Percentiles rank a stretch among this genome's conserved stretches.
phyloP scores from a whole-genome alignment of 192 early-diverging fungal species.

The Coemansia sp. region DNA sequence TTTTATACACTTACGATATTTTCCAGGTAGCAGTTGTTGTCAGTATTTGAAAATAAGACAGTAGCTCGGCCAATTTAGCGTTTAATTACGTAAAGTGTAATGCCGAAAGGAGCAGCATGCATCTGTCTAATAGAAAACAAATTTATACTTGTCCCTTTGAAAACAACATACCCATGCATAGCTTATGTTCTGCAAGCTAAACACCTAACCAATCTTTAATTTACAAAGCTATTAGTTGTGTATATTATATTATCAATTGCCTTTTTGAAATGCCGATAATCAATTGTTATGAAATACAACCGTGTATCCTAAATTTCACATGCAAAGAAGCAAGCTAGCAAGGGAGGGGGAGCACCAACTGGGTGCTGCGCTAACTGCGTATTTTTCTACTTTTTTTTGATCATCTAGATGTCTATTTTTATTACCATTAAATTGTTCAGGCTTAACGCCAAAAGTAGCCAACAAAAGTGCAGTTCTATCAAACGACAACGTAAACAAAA shows the following conservation, averaged over 20 bases:
- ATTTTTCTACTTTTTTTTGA: background rate
- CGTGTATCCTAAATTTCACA: background rate
- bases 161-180: background rate
- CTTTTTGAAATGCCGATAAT: background rate
- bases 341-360: background rate
- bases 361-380: background rate
- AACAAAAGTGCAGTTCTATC: background rate
- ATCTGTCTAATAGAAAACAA: background rate
- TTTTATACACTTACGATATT: background rate
- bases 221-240: background rate
- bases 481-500: background rate
- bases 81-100: background rate
- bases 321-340: background rate
- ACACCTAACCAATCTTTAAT: too few relatives aligned
- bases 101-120: background rate
- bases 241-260: conserved; percentile 1
- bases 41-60: background rate
- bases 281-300: background rate
- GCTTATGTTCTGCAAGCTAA: too few relatives aligned
- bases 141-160: background rate
- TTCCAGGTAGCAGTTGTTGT: background rate
- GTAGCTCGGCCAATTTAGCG: background rate
- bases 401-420: background rate
- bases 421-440: background rate
- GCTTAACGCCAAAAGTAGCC: background rate